These are phyloP conservation scores for Talaromyces sp. DNA, from an alignment of 2,329 filamentous ascomycete genomes.

Conservation along the genomic window DNA sequence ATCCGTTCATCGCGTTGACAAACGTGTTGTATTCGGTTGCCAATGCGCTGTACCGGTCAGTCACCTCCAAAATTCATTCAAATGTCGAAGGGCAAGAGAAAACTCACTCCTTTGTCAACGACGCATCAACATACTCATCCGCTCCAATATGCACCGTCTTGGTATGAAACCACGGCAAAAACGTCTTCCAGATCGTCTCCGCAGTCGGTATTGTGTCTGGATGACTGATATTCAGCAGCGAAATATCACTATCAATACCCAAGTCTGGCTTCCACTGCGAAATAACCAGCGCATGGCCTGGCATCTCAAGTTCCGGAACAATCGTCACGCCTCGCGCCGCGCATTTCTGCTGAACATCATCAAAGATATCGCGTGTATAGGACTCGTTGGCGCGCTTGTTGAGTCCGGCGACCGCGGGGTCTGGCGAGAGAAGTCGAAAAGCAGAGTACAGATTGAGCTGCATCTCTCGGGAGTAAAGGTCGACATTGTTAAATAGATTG, in stretches of 20 bases:
- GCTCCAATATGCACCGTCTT: constrained; percentile 54
- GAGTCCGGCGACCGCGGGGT: constrained; percentile 43
- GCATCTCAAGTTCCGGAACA: constrained; percentile 53
- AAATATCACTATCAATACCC: constrained; percentile 40
- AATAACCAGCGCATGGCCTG: constrained; percentile 50
- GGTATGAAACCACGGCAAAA: constrained; percentile 52
- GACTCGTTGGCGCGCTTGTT: constrained; percentile 49
- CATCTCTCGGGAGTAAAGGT: constrained; percentile 39
- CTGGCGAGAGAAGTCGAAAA: constrained; percentile 49
- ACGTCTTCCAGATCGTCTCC: constrained; percentile 47
- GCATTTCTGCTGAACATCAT: constrained; percentile 46
- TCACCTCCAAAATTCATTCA: not conserved
- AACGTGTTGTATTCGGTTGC: constrained; percentile 48
- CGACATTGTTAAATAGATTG: constrained; percentile 46
- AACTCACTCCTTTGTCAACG: constrained; percentile 8
- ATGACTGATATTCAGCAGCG: constrained; percentile 49
- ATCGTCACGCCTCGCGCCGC: constrained; percentile 50
- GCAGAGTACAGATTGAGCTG: constrained; percentile 46
- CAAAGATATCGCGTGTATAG: constrained; percentile 45
- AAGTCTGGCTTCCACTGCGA: constrained; percentile 53
- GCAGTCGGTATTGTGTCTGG: constrained; percentile 48
- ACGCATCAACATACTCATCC: constrained; percentile 45
- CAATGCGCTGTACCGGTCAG: constrained; percentile 22
- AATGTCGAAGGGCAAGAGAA: not conserved
- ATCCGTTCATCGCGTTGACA: constrained; percentile 47